Evolutionary conservation across 2,329 filamentous ascomycete genomes (phyloP).

Genomic region (Dendryphion nanum): DNA sequence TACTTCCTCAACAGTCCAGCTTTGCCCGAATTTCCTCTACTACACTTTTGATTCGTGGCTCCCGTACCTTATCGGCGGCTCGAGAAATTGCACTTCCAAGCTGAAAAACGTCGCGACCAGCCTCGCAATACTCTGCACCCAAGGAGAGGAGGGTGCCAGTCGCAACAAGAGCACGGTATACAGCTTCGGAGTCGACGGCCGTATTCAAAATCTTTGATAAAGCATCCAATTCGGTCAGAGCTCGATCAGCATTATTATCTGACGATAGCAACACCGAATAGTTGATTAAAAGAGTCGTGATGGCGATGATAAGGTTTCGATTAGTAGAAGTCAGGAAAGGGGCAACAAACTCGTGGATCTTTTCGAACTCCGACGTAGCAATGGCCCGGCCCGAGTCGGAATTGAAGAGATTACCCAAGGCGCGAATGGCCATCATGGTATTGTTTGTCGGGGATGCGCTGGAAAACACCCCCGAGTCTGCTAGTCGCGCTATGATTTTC

Average conservation of each 20-base stretch:
- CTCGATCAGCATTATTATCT: constrained; percentile 49
- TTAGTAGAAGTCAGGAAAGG: constrained; percentile 59
- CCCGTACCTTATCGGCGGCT: constrained; percentile 54
- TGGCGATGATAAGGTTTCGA: constrained; percentile 77
- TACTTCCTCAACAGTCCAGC: constrained; percentile 25
- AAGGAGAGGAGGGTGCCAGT: constrained; percentile 73
- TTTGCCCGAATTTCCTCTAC: constrained; percentile 58
- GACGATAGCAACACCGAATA: constrained; percentile 68
- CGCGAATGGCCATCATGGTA: constrained; percentile 80
- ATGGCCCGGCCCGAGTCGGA: constrained; percentile 65
- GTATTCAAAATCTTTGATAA: constrained; percentile 62
- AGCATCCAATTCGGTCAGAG: constrained; percentile 58
- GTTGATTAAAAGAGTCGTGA: constrained; percentile 82
- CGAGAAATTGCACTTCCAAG: constrained; percentile 48
- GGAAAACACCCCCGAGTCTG: constrained; percentile 58
- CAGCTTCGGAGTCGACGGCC: constrained; percentile 75
- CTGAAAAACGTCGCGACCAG: constrained; percentile 58
- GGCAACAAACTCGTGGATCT: constrained; percentile 62
- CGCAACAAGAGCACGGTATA: constrained; percentile 80
- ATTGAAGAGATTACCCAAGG: constrained; percentile 80
- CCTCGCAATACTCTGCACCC: constrained; percentile 58
- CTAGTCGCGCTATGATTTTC: constrained; percentile 62
- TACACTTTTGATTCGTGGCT: constrained; percentile 60
- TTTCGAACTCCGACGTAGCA: constrained; percentile 58
- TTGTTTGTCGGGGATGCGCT: constrained; percentile 68